These are phyloP conservation scores for Eucalyptus cloeziana DNA, from an alignment of 345 rosid genomes.

Conservation along the genomic window DNA sequence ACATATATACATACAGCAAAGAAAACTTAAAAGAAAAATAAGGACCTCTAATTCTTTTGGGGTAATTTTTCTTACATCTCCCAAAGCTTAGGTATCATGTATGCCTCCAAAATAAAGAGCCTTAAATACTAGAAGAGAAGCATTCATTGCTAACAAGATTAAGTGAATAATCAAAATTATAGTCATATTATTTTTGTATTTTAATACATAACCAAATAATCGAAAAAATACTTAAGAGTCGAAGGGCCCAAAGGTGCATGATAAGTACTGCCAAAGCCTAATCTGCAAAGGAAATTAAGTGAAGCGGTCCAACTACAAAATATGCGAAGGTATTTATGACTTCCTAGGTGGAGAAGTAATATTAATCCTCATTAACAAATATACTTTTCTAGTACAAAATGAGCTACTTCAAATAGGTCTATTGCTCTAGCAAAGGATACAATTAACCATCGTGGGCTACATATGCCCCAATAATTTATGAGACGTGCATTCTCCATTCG, in stretches of 20 bases:
- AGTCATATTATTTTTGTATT: neutral
- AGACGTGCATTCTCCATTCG: too few relatives aligned
- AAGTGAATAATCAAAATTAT: neutral
- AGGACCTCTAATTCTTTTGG: neutral
- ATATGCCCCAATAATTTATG: neutral
- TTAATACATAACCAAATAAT: neutral
- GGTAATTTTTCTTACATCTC: neutral
- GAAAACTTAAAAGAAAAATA: neutral
- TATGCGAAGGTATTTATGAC: neutral
- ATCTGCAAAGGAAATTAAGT: neutral
- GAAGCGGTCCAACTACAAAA: neutral
- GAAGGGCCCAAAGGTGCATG: neutral
- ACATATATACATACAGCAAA: neutral
- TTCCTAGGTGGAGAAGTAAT: neutral
- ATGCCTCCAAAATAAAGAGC: neutral
- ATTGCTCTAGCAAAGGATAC: neutral
- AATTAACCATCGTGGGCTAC: neutral
- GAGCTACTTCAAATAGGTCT: conserved; percentile 1
- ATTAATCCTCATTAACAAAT: neutral
- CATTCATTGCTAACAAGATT: neutral
- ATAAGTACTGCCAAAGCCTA: neutral
- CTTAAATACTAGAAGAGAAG: neutral
- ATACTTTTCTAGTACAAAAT: neutral
- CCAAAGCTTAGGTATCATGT: neutral
- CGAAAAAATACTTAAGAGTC: neutral